Base-by-base conservation (phyloP, 2,329 filamentous ascomycete species). In the Tothia fuscella region DNA sequence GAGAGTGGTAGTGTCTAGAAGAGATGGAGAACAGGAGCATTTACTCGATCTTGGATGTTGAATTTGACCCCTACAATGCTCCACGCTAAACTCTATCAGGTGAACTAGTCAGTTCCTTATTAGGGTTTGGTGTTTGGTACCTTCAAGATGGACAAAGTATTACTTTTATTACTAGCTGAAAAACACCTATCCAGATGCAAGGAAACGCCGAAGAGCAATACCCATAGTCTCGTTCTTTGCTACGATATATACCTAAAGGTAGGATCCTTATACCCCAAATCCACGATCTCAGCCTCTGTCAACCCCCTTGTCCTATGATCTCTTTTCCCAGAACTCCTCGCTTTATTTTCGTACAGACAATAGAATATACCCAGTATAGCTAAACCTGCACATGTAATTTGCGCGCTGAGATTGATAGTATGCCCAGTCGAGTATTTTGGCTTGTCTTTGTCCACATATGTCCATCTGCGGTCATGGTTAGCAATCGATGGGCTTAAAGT, bases 321-420 rank as follows among this genome's bases (percentile, higher is more conserved):
- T 3, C 71, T 58, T 48, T 64, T 70, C 4, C 72, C 71, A 5
- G 58, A 49, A 2, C 59, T 63, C 7, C 72, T 59, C 20, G 66
- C 53, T 34, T 52, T 63, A 53, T 76, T 76, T 56, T 76, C 74
- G 52, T 65, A 67, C 14, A 61, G 48, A 51, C 70, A 72, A 50
- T 76, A 76, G 10, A 58, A 31, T 32, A 76, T 68, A 13, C 71
- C 71, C 19, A 61, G 63, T 4, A 63, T 25, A 2, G 70, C 55
- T 5, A 76, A 59, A 16, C 63, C 45, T 3, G 70, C 51, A 3
- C 65, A 63, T 10, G 53, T 52, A 14, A 67, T 53, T 51, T 76
- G 70, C 2, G 69, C 69, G 3, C 49, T 59, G 34, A 77, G 59
- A 50, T 77, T 77, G 62, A 77, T 76, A 4, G 68, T 67, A 53